Base-by-base conservation (phyloP, 2,329 filamentous ascomycete species). In the Scytalidium sp. region DNA sequence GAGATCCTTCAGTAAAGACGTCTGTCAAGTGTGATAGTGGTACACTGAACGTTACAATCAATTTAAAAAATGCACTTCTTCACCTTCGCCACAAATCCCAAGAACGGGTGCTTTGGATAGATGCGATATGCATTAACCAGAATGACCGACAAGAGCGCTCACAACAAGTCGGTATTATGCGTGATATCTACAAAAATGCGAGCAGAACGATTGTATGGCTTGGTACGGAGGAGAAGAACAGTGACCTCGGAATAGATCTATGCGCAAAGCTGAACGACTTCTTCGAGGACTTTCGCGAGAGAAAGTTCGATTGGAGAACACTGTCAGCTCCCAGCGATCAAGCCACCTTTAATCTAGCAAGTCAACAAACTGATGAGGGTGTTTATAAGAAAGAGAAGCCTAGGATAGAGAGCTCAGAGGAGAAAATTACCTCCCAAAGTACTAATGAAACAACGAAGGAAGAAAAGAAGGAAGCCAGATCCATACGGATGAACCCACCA, bases 111-210 rank as follows among this genome's bases (percentile, higher is more conserved):
- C 36, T 61, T 0, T 61, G 59, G 60, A 54, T 61, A 10, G 60
- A 60, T 43, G 53, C 59, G 11, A 45, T 61, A 10, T 61, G 56
- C 41, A 55, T 60, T 39, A 49, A 62, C 40, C 59, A 61, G 47
- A 17, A 3, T 2, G 51, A 57, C 22, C 29, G 50, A 10, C 29
- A 29, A 3, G 56, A 58, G 32, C 41, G 50, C 2, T 11, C 17
- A 13, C 42, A 36, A 4, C 32, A 36, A 15, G 27, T 44, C 20
- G 27, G 15, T 9, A 22, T 44, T 23, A 44, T 44, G 42, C 13
- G 42, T 13, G 19, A 23, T 15, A 44, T 44, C 13, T 44, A 44
- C 21, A n/a, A 19, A 25, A 29, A 15, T 17, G 19, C 42, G 20
- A 23, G 13, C 9, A 44, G 25, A 29, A 21, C 25, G 19, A 2